Percentiles rank a stretch among this genome's conserved stretches.
Conservation (phyloP, 1,284 basidiomycete species). For the Heterobasidion parviporum region DNA sequence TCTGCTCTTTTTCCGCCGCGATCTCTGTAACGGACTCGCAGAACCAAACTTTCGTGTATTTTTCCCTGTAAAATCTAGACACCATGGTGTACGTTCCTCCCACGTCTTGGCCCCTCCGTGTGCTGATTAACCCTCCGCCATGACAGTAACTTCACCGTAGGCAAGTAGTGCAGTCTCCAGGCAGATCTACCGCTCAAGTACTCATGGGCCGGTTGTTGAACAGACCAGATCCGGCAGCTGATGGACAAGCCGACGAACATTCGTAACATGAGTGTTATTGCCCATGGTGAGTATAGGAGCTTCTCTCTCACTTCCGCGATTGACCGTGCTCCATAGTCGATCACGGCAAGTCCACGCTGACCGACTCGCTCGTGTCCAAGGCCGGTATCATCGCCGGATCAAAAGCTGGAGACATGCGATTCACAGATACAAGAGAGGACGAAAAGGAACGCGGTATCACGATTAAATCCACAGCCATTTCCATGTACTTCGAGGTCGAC, state of each 20-base stretch:
- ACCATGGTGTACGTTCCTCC: constrained; percentile 66
- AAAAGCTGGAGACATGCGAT: constrained; percentile 96
- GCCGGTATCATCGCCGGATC: constrained; percentile 97
- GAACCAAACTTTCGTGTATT: constrained; percentile 19
- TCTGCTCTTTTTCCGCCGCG: not conserved
- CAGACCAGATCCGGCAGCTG: constrained; percentile 84
- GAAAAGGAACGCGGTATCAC: constrained; percentile 99
- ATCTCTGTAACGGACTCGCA: not conserved
- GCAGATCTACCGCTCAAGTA: not conserved
- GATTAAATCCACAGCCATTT: constrained; percentile 99
- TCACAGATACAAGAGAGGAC: constrained; percentile 96
- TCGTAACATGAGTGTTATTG: constrained; percentile 98
- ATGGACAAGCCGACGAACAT: constrained; percentile 93
- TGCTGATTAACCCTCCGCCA: constrained; percentile 26
- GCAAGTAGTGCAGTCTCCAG: constrained; percentile 33
- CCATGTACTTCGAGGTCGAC: constrained; percentile 97
- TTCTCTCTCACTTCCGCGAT: not conserved
- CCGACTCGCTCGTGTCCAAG: constrained; percentile 98
- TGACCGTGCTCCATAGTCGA: constrained; percentile 58
- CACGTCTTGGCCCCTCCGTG: constrained; percentile 6
- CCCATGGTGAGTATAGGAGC: constrained; percentile 60
- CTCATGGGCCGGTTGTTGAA: constrained; percentile 1
- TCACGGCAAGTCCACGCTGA: constrained; percentile 99
- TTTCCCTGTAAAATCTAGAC: constrained; percentile 35
- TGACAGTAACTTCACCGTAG: constrained; percentile 80